Evolutionary conservation across 148 eudicot genomes (phyloP).

Genomic region (Fagopyrum esculentum): DNA sequence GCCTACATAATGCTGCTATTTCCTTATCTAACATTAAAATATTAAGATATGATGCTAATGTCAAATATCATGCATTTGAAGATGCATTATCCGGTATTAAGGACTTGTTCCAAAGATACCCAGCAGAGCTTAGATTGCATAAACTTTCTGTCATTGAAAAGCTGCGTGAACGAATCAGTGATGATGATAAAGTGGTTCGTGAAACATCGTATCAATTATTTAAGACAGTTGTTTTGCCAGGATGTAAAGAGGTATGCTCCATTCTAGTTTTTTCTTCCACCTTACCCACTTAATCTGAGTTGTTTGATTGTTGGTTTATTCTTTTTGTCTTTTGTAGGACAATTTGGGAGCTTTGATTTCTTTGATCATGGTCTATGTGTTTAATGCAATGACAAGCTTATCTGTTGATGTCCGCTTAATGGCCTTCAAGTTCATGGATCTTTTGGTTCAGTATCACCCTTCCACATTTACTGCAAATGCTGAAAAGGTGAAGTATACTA

Average conservation of each 20-base stretch:
- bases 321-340: slow-evolving; percentile 44
- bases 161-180: slow-evolving; percentile 89
- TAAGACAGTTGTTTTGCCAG: slow-evolving; percentile 68
- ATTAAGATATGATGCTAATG: slow-evolving; percentile 12
- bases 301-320: background rate
- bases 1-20: background rate
- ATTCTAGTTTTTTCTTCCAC: slow-evolving; percentile 4
- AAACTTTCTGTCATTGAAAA: slow-evolving; percentile 80
- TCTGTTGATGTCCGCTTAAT: slow-evolving; percentile 76
- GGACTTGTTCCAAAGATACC: slow-evolving; percentile 62
- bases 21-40: background rate
- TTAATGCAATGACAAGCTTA: slow-evolving; percentile 90
- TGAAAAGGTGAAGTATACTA: slow-evolving; percentile 53
- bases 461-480: slow-evolving; percentile 60
- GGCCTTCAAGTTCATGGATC: slow-evolving; percentile 87
- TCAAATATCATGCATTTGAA: slow-evolving; percentile 22
- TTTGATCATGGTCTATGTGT: slow-evolving; percentile 74
- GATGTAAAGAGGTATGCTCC: slow-evolving; percentile 58
- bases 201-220: slow-evolving; percentile 81
- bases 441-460: slow-evolving; percentile 66
- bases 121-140: slow-evolving; percentile 69
- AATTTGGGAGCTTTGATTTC: slow-evolving; percentile 73
- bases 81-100: slow-evolving; percentile 81
- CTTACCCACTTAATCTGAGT: background rate
- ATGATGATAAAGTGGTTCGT: slow-evolving; percentile 80